Evolutionary conservation across 495 filamentous ascomycete genomes (phyloP).

Genomic region (Lentithecium fluviatile): DNA sequence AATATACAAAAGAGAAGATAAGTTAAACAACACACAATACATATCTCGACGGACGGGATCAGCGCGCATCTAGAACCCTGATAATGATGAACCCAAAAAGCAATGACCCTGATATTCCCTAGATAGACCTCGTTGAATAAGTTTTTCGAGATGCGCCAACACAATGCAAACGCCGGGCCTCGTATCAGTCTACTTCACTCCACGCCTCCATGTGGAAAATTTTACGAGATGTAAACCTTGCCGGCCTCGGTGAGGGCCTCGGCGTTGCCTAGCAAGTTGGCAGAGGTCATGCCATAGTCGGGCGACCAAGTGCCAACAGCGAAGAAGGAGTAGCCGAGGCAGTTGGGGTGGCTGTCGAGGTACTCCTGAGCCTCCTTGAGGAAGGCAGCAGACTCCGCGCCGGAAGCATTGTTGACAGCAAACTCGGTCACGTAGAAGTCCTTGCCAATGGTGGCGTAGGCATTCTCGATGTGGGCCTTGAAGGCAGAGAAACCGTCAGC

Average conservation of each 20-base stretch:
- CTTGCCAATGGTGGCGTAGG: constrained; percentile 49
- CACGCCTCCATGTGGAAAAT: not conserved
- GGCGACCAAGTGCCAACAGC: constrained; percentile 49
- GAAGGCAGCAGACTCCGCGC: constrained; percentile 54
- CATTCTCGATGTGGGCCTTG: constrained; percentile 40
- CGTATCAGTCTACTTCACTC: not conserved
- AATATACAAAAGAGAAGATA: constrained; percentile 4
- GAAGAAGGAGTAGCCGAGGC: constrained; percentile 81
- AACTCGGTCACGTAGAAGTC: constrained; percentile 86
- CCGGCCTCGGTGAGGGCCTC: constrained; percentile 7
- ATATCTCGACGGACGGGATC: too few relatives aligned
- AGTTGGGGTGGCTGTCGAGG: constrained; percentile 63
- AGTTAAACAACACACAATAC: constrained; percentile 2
- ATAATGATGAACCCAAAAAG: too few relatives aligned
- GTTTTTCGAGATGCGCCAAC: not conserved
- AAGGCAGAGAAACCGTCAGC: constrained; percentile 35
- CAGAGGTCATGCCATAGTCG: not conserved
- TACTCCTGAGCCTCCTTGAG: constrained; percentile 58
- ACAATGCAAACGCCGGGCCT: not conserved
- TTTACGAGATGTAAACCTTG: constrained; percentile 19
- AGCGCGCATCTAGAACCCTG: too few relatives aligned
- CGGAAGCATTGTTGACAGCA: constrained; percentile 48
- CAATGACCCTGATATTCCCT: too few relatives aligned
- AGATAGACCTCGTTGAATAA: too few relatives aligned
- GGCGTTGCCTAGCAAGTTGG: constrained; percentile 10